Evolutionary conservation across 2,329 filamentous ascomycete species (phyloP), one percentile per base, ranked within the genome.

Genomic region (Aureobasidium uvarum): DNA sequence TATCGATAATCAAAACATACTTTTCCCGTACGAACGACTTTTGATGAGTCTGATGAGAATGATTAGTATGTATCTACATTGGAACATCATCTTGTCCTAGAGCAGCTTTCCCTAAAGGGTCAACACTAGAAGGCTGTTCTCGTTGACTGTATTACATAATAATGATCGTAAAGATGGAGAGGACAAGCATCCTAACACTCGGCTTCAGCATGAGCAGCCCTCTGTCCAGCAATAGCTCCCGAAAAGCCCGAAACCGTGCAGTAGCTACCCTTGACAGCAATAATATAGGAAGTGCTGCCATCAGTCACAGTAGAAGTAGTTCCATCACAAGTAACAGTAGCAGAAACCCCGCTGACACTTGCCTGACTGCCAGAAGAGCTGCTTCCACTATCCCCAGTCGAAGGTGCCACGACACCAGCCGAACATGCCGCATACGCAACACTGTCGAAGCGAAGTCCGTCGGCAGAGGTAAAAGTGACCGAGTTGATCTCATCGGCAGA

Each of bases 161-260:
- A 36, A 1, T 36, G 33, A 36, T 13, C 33, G 10, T 36, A 36
- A 13, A 20, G 41, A 10, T 3, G 4, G 11, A 23, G 4, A 20
- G 7, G 8, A 50, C 28, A 28, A 7, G 13, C 16, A 20, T 14
- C 10, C 4, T 33, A 60, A 31, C 56, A 60, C 20, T 60, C 18
- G 2, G 56, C 56, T 28, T 60, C 56, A 25, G 56, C 38, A 48
- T 48, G n/a, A 48, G 56, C 56, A 48, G 38, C 43, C 18, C 56
- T 60, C 56, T 60, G 56, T 60, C 56, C 56, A 48, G n/a, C 41
- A 18, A 60, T 46, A 36, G 56, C 56, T 0, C 56, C 56, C 13
- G 56, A 60, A 18, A 60, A 60, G 16, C 56, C 56, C 16, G 56
- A 46, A 1, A 8, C 7, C 18, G 33, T 11, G 13, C 56, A 60